Conservation (phyloP, 331 rosid genomes). For the Acacia pycnantha region DNA sequence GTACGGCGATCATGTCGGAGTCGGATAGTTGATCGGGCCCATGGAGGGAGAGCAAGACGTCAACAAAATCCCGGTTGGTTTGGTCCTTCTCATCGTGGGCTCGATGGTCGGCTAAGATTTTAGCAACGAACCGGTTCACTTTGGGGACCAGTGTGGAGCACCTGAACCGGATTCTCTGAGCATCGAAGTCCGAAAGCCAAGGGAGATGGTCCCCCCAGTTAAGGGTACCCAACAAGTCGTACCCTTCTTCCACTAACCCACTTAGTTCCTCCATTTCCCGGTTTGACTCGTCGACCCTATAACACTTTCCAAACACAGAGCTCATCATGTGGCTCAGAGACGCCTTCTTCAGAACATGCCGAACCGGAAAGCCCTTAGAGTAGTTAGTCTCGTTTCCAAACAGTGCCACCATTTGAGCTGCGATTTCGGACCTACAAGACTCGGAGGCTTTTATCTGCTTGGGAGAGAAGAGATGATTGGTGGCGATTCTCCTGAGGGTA, state of each 20-base stretch:
- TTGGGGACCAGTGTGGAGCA: slow-evolving; percentile 52
- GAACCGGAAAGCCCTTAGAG: slow-evolving; percentile 14
- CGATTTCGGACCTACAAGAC: slow-evolving; percentile 47
- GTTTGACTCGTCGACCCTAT: slow-evolving; percentile 26
- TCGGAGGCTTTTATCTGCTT: slow-evolving; percentile 71
- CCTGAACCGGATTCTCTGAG: slow-evolving; percentile 51
- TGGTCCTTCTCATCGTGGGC: background rate
- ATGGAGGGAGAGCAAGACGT: slow-evolving; percentile 60
- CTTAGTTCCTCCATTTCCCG: slow-evolving; percentile 42
- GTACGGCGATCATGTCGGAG: slow-evolving; percentile 70
- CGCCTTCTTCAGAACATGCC: slow-evolving; percentile 48
- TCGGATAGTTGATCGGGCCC: slow-evolving; percentile 48
- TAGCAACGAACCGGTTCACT: slow-evolving; percentile 54
- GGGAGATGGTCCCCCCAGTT: slow-evolving; percentile 77
- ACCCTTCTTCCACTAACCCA: slow-evolving; percentile 57
- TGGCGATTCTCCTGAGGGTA: slow-evolving; percentile 64
- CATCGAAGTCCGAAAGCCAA: slow-evolving; percentile 46
- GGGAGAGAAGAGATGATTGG: slow-evolving; percentile 75
- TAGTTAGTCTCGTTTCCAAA: slow-evolving; percentile 19
- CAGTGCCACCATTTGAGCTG: slow-evolving; percentile 41
- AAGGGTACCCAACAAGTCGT: slow-evolving; percentile 55
- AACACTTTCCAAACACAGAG: slow-evolving; percentile 53
- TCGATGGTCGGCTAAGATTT: slow-evolving; percentile 51
- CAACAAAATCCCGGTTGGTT: slow-evolving; percentile 49
- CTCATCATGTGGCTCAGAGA: slow-evolving; percentile 63